Evolutionary conservation across 345 rosid genomes (phyloP), one percentile per base, ranked within the genome.

Genomic region (Acer yangbiense): DNA sequence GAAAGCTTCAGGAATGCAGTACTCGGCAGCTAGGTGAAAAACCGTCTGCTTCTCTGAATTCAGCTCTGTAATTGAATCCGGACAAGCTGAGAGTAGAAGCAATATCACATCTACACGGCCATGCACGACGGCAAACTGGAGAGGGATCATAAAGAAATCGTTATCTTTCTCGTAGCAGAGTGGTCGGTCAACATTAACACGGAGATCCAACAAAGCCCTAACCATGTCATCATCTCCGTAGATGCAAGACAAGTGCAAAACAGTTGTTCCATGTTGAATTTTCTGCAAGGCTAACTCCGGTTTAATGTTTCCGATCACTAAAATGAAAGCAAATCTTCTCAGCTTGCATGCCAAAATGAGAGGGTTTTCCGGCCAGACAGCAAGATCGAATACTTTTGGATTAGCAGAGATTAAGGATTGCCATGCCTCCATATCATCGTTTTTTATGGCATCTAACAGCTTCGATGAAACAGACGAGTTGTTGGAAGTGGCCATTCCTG

Each of bases 1-100:
- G 20, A 71, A 70, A 43, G 65, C 62, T 14, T 54, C 48, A n/a
- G 3, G 7, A 20, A 12, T 11, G 32, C 8, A 23, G n/a, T 18
- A 0, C 14, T 70, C 35, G 20, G 65, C 46, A 41, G 80, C 80
- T 4, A 77, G 70, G 52, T 77, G 80, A 48, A 77, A 65, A 29
- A 65, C 68, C 3, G 70, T 69, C 21, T 77, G 63, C 7, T 44
- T 62, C 39, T 20, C 3, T 20, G 13, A 25, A 4, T 60, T 69
- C 39, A 58, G 18, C 60, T 21, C 20, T 12, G 3, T 6, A n/a
- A 77, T 69, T 2, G 62, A 77, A 18, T 46, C 5, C 0, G 70
- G 70, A 43, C 27, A 61, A 10, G 54, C 69, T 3, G 67, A 46
- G 32, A 69, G n/a, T 12, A 77, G 21, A 23, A 20, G 20, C 13